phyloP scores from a whole-genome alignment of 345 rosid genomes.

The Gossypium arboreum region DNA sequence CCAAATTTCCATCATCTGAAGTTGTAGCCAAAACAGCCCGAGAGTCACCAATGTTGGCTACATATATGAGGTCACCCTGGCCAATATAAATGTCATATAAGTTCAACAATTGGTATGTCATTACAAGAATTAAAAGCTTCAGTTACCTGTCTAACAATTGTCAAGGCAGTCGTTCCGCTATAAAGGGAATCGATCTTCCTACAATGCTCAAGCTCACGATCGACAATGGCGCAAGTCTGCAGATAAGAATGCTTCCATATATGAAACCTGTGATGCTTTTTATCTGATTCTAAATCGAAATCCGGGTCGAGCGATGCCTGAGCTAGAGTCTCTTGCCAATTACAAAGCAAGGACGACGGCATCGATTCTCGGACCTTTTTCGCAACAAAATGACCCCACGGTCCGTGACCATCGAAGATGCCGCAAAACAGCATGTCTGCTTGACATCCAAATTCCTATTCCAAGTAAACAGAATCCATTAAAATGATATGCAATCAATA shows the following conservation, averaged over 20 bases:
- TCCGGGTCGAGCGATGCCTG: conserved; percentile 43
- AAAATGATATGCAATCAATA: not conserved
- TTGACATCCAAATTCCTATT: conserved; percentile 80
- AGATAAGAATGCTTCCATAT: conserved; percentile 80
- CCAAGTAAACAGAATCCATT: conserved; percentile 17
- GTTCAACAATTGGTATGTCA: not conserved
- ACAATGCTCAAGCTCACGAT: conserved; percentile 63
- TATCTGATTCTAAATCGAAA: conserved; percentile 47
- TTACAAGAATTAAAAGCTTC: not conserved
- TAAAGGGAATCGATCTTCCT: conserved; percentile 66
- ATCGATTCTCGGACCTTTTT: conserved; percentile 71
- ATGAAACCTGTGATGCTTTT: conserved; percentile 43
- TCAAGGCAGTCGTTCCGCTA: conserved; percentile 86
- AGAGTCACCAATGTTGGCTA: conserved; percentile 91
- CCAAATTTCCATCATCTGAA: conserved; percentile 69
- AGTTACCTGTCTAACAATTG: conserved; percentile 75
- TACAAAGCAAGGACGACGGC: conserved; percentile 63
- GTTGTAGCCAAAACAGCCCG: conserved; percentile 83
- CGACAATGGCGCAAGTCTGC: conserved; percentile 74
- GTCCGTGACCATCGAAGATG: conserved; percentile 93
- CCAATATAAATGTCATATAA: conserved; percentile 17
- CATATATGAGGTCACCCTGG: conserved; percentile 61
- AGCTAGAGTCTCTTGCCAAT: conserved; percentile 81
- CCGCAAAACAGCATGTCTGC: conserved; percentile 88
- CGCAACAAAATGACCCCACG: conserved; percentile 92